Base-by-base conservation (phyloP, 202 grass and related monocot species). In the Alloteropsis angusta region DNA sequence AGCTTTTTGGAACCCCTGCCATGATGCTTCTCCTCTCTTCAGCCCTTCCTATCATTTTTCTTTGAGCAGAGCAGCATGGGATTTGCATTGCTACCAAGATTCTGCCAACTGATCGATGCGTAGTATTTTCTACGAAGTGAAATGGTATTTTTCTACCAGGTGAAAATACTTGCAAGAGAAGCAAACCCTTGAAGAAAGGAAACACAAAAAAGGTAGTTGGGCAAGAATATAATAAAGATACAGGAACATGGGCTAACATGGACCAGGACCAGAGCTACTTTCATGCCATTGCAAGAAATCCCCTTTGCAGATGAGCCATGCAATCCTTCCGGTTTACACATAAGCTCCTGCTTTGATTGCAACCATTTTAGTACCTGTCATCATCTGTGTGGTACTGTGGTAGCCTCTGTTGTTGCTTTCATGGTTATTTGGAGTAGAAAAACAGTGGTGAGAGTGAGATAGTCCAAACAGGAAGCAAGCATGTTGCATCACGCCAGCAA, bases 221-320 rank as follows among this genome's bases (percentile, higher is more conserved):
- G 46, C 70, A 6, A 41, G 83, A 71, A 83, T 87, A 87, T 71
- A 86, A 87, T 82, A 87, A 80, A 85, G 62, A 65, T 79, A 50
- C 38, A 78, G 72, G 74, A 89, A 93, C 84, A 89, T 85, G 86
- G 87, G 82, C 81, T 82, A 89, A 93, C 90, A 87, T 89, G 90
- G 81, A 89, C 77, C 66, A 68, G 48, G 71, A 89, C 77, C 66
- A 72, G 48, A 65, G 72, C 69, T 68, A 82, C 84, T 89, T 93
- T 87, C 85, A 93, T 79, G 76, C 18, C 74, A 76, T 79, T 82
- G 84, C 77, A 87, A 89, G 87, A 84, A 85, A 89, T 61, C 71
- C 50, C 35, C 16, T 83, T 84, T 84, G 80, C 34, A 65, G 47
- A n/a, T 85, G 68, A 87, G 49, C 72, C 74, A 78, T 86, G 54